These are phyloP conservation scores for Solanum ossicruentum DNA, from an alignment of 257 asterid species.

Conservation along the genomic window DNA sequence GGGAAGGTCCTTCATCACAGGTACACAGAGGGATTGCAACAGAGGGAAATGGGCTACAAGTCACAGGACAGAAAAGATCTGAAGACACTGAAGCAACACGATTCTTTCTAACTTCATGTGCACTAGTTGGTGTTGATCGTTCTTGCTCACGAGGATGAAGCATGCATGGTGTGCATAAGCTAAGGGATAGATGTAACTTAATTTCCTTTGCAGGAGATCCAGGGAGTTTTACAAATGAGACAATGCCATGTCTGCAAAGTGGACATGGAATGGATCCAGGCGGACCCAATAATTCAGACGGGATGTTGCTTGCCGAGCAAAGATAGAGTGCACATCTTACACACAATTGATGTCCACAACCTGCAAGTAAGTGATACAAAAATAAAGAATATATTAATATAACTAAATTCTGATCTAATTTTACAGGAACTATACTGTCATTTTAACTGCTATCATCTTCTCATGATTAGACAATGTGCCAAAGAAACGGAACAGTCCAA, in stretches of 20 bases:
- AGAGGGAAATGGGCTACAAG: slow-evolving; percentile 92
- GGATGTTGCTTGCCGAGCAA: slow-evolving; percentile 81
- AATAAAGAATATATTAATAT: not conserved
- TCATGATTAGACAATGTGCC: not conserved
- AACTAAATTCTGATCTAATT: not conserved
- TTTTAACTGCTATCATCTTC: not conserved
- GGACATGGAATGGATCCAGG: slow-evolving; percentile 94
- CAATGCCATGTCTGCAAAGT: slow-evolving; percentile 71
- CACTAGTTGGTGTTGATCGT: slow-evolving; percentile 26
- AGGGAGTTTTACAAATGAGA: slow-evolving; percentile 49
- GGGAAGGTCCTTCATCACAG: slow-evolving; percentile 70
- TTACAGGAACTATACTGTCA: not conserved
- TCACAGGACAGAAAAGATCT: slow-evolving; percentile 62
- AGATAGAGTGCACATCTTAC: slow-evolving; percentile 90
- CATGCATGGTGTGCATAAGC: slow-evolving; percentile 87
- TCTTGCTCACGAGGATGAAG: slow-evolving; percentile 76
- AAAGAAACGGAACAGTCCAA: not conserved
- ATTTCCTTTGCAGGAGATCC: slow-evolving; percentile 57
- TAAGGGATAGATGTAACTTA: slow-evolving; percentile 47
- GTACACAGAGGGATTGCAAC: slow-evolving; percentile 80
- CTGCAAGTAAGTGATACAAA: slow-evolving; percentile 25
- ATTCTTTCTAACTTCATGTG: slow-evolving; percentile 57
- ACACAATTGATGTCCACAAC: slow-evolving; percentile 81
- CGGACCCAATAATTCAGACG: slow-evolving; percentile 48
- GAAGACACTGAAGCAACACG: slow-evolving; percentile 72